Base-by-base conservation (phyloP, 78 protist genomes). In the Dictyostelium purpureum region DNA sequence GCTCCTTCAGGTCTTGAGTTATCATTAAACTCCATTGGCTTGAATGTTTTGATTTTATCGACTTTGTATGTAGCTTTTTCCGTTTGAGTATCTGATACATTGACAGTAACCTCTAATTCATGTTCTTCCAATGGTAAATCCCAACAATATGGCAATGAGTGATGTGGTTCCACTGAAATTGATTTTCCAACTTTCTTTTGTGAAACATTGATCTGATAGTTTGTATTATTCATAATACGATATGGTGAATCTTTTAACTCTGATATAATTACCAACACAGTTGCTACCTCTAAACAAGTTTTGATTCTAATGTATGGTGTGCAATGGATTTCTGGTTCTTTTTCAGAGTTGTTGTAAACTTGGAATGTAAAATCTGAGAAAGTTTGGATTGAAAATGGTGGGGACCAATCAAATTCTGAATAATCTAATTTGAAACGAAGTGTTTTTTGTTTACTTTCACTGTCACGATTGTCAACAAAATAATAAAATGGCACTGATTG, bases 231-330 rank as follows among this genome's bases (percentile, higher is more conserved):
- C 21, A 28, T 33, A 18, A 85, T 74, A 33, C 65, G 52, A 35
- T 85, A 85, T 19, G 92, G 92, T n/a, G 92, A 82, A 9, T 57
- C 76, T 19, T 45, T 51, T 63, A 66, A 19, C n/a, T 69, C 92
- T 2, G 69, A n/a, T 24, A 65, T n/a, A 1, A 85, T 73, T 0
- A 85, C 56, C 2, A 85, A 59, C 4, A 73, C 35, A 35, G 78
- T 69, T n/a, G 92, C 80, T 26, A 47, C 82, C 40, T 85, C 92
- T 6, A 85, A 28, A 71, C 76, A 59, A 5, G 80, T 70, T 47
- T 85, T 77, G 28, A 85, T 47, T 45, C 52, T 70, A n/a, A 85
- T 24, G n/a, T 47, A 85, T 31, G 43, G 83, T 11, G 6, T 37
- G 51, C 45, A 43, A 4, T 33, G 26, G 21, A 73, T 7, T 6